Conservation (phyloP, 2,329 filamentous ascomycete genomes). For the Volutella citrinella region DNA sequence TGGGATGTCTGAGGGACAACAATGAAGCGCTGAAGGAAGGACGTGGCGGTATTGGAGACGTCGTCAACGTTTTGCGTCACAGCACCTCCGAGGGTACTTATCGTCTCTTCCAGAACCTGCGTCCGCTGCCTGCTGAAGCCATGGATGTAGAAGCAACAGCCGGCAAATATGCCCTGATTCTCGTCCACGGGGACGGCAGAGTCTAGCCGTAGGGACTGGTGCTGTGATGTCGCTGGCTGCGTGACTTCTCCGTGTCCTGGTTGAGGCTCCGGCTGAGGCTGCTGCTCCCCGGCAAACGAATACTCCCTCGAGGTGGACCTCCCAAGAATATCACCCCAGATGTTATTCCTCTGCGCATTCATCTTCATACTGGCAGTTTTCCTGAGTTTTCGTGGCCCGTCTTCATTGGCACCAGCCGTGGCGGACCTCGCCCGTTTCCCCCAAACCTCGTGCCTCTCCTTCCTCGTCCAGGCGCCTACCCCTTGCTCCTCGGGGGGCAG, state of each 20-base stretch:
- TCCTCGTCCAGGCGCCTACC: slow-evolving; percentile 67
- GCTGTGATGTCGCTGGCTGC: slow-evolving; percentile 5
- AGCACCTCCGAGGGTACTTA: slow-evolving; percentile 46
- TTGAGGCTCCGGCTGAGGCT: slow-evolving; percentile 8
- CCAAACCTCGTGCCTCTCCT: slow-evolving; percentile 43
- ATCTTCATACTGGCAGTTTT: slow-evolving; percentile 85
- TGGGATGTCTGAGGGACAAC: slow-evolving; percentile 53
- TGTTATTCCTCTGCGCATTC: slow-evolving; percentile 70
- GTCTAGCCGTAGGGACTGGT: no score
- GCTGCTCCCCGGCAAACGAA: slow-evolving; percentile 27
- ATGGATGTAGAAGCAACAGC: slow-evolving; percentile 57
- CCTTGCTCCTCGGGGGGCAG: slow-evolving; percentile 71
- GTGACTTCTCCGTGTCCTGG: no score
- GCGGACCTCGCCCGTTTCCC: slow-evolving; percentile 60
- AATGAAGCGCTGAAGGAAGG: slow-evolving; percentile 43
- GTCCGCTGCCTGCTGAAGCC: slow-evolving; percentile 56
- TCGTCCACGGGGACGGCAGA: slow-evolving; percentile 13
- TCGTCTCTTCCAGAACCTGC: slow-evolving; percentile 44
- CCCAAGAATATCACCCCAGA: slow-evolving; percentile 90
- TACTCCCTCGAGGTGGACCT: slow-evolving; percentile 33
- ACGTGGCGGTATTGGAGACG: slow-evolving; percentile 24
- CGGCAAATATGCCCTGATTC: slow-evolving; percentile 46
- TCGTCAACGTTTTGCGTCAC: slow-evolving; percentile 42
- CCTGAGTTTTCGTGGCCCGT: slow-evolving; percentile 75
- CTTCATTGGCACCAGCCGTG: slow-evolving; percentile 42